These are phyloP conservation scores for Arabidopsis arenosa DNA, from an alignment of 345 rosid species.

Conservation along the genomic window DNA sequence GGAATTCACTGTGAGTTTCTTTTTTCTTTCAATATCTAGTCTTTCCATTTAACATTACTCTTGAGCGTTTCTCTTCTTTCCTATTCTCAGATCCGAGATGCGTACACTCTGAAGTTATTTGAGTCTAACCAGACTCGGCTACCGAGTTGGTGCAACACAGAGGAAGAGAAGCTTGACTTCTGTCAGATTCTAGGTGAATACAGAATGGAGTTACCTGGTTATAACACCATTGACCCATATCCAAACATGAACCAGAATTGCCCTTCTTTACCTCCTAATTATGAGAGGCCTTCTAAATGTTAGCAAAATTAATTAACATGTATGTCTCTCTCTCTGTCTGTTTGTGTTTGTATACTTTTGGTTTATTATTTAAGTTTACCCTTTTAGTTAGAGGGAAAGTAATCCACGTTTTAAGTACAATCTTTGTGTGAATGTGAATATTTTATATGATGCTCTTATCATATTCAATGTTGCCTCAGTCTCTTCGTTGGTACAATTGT, in stretches of 20 bases:
- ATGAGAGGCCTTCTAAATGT: slow-evolving; percentile 74
- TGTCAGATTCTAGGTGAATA: slow-evolving; percentile 94
- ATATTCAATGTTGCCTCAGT: neutral
- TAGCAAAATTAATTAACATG: slow-evolving; percentile 38
- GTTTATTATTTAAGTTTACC: slow-evolving; percentile 8
- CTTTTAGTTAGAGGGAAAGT: slow-evolving; percentile 29
- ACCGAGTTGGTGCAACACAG: slow-evolving; percentile 82
- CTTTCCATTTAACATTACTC: neutral
- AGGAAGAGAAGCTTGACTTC: slow-evolving; percentile 58
- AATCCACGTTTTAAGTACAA: slow-evolving; percentile 14
- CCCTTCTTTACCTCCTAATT: slow-evolving; percentile 88
- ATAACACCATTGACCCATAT: slow-evolving; percentile 79
- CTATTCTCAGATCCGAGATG: slow-evolving; percentile 76
- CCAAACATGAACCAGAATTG: slow-evolving; percentile 91
- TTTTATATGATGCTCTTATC: slow-evolving; percentile 17
- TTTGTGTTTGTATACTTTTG: slow-evolving; percentile 16
- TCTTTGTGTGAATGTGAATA: slow-evolving; percentile 35
- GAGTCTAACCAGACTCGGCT: slow-evolving; percentile 73
- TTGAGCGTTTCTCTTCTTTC: neutral
- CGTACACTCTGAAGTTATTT: slow-evolving; percentile 77
- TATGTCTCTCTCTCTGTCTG: neutral
- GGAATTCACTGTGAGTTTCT: slow-evolving; percentile 80
- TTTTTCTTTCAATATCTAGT: neutral
- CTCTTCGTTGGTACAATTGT: neutral
- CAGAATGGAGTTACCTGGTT: slow-evolving; percentile 84